These are phyloP conservation scores for Periglandula ipomoeae DNA, from an alignment of 2,329 filamentous ascomycete genomes.

Conservation along the genomic window DNA sequence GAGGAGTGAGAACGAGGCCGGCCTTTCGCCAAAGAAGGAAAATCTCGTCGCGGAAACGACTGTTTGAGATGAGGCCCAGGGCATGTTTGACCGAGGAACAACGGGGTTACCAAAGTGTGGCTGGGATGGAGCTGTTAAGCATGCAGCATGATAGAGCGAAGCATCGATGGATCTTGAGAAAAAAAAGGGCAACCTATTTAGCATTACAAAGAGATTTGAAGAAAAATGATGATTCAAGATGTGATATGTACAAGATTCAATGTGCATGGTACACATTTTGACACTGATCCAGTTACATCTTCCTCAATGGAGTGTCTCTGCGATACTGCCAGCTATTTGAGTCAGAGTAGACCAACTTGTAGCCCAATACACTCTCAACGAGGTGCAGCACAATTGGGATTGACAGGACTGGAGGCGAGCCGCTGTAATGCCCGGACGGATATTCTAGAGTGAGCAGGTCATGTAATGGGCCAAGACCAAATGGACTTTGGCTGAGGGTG, in stretches of 20 bases:
- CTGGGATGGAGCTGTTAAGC: neutral
- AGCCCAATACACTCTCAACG: constrained; percentile 38
- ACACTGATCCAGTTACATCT: neutral
- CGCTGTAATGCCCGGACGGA: constrained; percentile 23
- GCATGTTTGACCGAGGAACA: neutral
- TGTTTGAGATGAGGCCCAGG: neutral
- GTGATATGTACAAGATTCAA: neutral
- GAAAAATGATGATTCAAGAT: neutral
- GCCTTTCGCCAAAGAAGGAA: neutral
- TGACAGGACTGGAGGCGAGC: constrained; percentile 24
- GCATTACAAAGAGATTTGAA: neutral
- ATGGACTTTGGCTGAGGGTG: constrained; percentile 33
- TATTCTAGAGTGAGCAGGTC: constrained; percentile 31
- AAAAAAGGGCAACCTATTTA: neutral
- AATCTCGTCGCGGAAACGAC: neutral
- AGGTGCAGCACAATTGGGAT: constrained; percentile 35
- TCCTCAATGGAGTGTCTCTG: constrained; percentile 8
- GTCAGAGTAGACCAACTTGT: constrained; percentile 19
- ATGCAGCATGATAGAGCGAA: neutral
- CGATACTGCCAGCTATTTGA: constrained; percentile 18
- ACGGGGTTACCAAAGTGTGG: neutral
- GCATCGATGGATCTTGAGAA: neutral
- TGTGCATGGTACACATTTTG: neutral
- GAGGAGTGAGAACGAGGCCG: neutral
- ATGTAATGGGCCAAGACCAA: constrained; percentile 33